Percentiles rank a stretch among this genome's conserved stretches.
phyloP scores from a whole-genome alignment of 441 rosid genomes.

The Adansonia rubrostipa region DNA sequence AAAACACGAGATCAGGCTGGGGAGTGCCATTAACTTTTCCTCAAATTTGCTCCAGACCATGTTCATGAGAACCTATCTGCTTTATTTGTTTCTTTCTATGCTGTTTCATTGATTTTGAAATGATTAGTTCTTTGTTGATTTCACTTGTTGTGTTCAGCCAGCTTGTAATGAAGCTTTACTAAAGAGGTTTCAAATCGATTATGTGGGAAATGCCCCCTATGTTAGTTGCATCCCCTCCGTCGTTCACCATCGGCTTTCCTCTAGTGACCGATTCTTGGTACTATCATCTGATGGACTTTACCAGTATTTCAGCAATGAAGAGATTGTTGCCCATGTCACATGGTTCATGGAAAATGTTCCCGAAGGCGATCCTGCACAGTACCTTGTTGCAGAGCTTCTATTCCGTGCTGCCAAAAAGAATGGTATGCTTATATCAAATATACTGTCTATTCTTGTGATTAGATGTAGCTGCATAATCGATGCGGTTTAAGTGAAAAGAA shows the following conservation, averaged over 20 bases:
- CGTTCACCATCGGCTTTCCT: conserved; percentile 81
- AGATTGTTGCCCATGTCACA: conserved; percentile 90
- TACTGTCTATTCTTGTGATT: not conserved
- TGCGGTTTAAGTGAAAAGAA: not conserved
- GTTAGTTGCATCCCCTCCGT: conserved; percentile 79
- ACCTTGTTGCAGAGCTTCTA: conserved; percentile 90
- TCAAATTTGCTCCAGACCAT: not conserved
- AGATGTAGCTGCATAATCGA: not conserved
- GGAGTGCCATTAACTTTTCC: not conserved
- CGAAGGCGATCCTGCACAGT: conserved; percentile 96
- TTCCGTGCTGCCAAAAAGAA: conserved; percentile 96
- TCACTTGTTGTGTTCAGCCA: conserved; percentile 60
- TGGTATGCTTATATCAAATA: conserved; percentile 49
- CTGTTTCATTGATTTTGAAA: conserved; percentile 18
- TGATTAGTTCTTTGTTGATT: conserved; percentile 20
- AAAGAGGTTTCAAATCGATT: conserved; percentile 73
- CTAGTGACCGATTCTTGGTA: conserved; percentile 85
- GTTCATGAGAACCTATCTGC: conserved; percentile 1
- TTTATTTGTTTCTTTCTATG: conserved; percentile 3
- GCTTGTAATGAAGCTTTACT: conserved; percentile 82
- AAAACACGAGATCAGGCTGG: not conserved
- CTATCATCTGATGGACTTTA: conserved; percentile 93
- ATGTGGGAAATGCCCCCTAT: conserved; percentile 77
- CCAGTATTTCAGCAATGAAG: conserved; percentile 94
- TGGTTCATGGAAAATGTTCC: conserved; percentile 98